These are phyloP conservation scores for Verbascum thapsus DNA, from an alignment of 257 asterid genomes.

Conservation along the genomic window DNA sequence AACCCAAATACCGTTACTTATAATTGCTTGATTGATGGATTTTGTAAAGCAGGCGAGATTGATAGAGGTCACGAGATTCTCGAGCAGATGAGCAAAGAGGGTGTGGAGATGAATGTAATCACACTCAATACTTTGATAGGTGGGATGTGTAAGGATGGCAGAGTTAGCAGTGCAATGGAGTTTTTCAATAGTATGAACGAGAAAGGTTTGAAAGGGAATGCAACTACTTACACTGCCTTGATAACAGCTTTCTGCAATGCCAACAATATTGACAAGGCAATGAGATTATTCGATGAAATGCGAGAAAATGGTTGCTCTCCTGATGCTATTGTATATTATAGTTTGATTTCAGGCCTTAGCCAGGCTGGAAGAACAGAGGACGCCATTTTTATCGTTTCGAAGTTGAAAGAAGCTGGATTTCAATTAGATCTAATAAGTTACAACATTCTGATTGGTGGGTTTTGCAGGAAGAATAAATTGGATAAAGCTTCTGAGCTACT, in stretches of 20 bases:
- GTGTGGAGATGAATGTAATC: conserved; percentile 47
- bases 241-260: conserved; percentile 73
- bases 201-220: conserved; percentile 63
- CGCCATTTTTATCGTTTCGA: conserved; percentile 49
- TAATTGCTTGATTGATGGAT: conserved; percentile 76
- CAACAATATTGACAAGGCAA: conserved; percentile 70
- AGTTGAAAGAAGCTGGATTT: conserved; percentile 72
- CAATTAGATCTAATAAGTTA: conserved; percentile 56
- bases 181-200: conserved; percentile 48
- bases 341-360: conserved; percentile 71
- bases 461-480: conserved; percentile 63
- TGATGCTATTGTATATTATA: conserved; percentile 67
- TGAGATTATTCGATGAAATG: conserved; percentile 69
- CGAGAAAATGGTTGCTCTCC: conserved; percentile 50
- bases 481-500: conserved; percentile 58
- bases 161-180: conserved; percentile 59
- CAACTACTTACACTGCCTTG: conserved; percentile 55
- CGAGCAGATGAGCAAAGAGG: conserved; percentile 54
- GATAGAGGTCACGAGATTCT: conserved; percentile 61
- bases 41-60: conserved; percentile 75
- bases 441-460: conserved; percentile 74
- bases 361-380: conserved; percentile 74
- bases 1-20: conserved; percentile 60
- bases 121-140: conserved; percentile 62
- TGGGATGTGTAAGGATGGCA: conserved; percentile 74